Base-by-base conservation (phyloP, 106 monocot species). In the Chionographis japonica region DNA sequence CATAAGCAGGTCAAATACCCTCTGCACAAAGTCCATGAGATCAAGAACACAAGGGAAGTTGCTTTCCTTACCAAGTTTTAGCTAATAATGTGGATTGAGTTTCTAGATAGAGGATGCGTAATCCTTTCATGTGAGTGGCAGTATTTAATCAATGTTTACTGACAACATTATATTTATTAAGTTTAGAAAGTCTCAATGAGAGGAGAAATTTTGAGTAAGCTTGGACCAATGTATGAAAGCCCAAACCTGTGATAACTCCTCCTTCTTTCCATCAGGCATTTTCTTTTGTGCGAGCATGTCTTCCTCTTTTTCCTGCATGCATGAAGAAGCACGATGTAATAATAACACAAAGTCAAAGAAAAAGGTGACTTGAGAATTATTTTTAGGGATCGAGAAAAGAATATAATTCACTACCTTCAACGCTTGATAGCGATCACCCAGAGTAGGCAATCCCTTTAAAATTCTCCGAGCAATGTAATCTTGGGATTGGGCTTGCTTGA, bases 401-500 rank as follows among this genome's bases (percentile, higher is more conserved):
- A 39, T 20, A 61, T 2, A 8, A 15, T 56, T 61, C 12, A 8
- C 6, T 36, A 97, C 95, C 81, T 97, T 89, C 42, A 97, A 60
- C 61, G 84, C 82, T 77, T 81, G 74, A 76, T 92, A 76, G 15
- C 86, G 84, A 62, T 78, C 92, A 60, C 80, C 92, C 42, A 97
- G 92, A 58, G 78, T 65, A 62, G 92, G 89, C 63, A 97, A 82
- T 14, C 86, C 82, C n/a, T 89, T 84, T 63, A 97, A 76, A 60
- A 97, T 72, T 41, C 75, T 89, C 4, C 88, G 79, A 50, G 52
- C 40, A 56, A 97, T 71, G 65, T 84, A 97, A 70, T 89, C 86
- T 43, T 73, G 80, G 27, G 95, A 92, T 37, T 84, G 77, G 17
- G 92, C 92, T 86, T 97, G 84, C 58, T 83, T 97, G 71, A 97